phyloP scores from a whole-genome alignment of 2,329 filamentous ascomycete species.

The Alternaria angustiovoidea region DNA sequence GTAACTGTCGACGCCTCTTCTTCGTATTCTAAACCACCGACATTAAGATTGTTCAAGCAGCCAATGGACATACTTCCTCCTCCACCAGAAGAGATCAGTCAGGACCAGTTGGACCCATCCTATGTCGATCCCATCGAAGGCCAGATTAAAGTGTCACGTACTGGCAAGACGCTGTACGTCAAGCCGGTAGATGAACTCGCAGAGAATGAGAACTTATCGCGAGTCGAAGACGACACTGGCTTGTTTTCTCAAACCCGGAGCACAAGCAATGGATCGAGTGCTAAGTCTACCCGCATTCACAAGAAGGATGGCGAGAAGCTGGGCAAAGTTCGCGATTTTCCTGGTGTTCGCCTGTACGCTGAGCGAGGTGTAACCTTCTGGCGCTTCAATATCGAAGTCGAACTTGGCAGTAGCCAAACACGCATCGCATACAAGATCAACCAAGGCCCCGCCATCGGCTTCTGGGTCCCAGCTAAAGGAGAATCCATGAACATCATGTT shows the following conservation, averaged over 20 bases:
- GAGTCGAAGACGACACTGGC: conserved; percentile 79
- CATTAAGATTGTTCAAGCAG: conserved; percentile 84
- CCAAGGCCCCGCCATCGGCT: conserved; percentile 82
- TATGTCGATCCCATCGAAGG: conserved; percentile 91
- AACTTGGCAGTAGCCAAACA: conserved; percentile 78
- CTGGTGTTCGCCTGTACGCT: conserved; percentile 80
- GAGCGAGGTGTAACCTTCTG: conserved; percentile 94
- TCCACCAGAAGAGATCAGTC: conserved; percentile 73
- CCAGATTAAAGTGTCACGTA: conserved; percentile 82
- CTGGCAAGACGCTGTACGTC: conserved; percentile 86
- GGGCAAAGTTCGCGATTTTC: conserved; percentile 82
- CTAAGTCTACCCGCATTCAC: conserved; percentile 58
- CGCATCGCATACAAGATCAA: conserved; percentile 97
- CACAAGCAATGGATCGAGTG: conserved; percentile 47
- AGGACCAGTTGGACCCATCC: conserved; percentile 72
- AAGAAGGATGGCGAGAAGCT: conserved; percentile 78
- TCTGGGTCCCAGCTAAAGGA: conserved; percentile 88
- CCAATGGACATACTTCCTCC: conserved; percentile 82
- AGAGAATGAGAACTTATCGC: conserved; percentile 79
- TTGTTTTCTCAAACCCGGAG: conserved; percentile 76
- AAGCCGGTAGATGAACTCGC: conserved; percentile 87
- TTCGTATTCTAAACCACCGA: conserved; percentile 79
- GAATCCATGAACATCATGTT: conserved; percentile 99
- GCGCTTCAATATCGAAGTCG: conserved; percentile 94
- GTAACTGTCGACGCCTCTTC: conserved; percentile 87